These are phyloP conservation scores for Septoria petroselini DNA, from an alignment of 2,329 filamentous ascomycete genomes.

Conservation along the genomic window DNA sequence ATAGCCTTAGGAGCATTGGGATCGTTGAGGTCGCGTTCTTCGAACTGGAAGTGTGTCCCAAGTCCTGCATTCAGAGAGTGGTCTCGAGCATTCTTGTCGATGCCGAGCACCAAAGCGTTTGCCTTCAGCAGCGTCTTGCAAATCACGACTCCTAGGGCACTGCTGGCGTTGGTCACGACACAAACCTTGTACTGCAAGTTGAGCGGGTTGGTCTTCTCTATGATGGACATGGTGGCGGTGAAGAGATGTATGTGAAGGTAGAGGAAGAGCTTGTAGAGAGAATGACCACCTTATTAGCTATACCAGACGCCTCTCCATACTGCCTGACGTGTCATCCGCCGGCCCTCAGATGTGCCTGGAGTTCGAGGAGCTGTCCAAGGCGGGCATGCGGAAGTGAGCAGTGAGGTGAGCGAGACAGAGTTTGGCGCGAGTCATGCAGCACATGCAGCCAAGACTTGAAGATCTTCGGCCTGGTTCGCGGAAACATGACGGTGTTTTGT, in stretches of 20 bases:
- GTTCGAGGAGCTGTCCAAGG: constrained; percentile 1
- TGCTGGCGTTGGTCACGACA: constrained; percentile 25
- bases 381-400: constrained; percentile 5
- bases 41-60: constrained; percentile 28
- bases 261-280: not conserved
- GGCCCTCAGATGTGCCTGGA: constrained; percentile 1
- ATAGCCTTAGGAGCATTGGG: constrained; percentile 9
- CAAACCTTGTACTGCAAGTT: constrained; percentile 27
- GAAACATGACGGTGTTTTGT: not conserved
- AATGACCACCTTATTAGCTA: not conserved
- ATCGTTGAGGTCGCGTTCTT: constrained; percentile 15
- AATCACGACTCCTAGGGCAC: constrained; percentile 22
- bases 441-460: constrained; percentile 10
- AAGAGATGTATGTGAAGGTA: not conserved
- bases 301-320: not conserved
- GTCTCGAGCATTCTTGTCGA: constrained; percentile 22
- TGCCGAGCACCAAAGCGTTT: constrained; percentile 27
- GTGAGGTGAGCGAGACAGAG: not conserved
- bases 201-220: constrained; percentile 19
- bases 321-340: not conserved
- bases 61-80: constrained; percentile 22
- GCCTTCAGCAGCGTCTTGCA: constrained; percentile 29
- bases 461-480: not conserved
- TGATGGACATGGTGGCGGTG: constrained; percentile 26
- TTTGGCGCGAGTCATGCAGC: constrained; percentile 3